Conservation (phyloP, 1,139 yeast genomes). For the Tardiomyces blankii region DNA sequence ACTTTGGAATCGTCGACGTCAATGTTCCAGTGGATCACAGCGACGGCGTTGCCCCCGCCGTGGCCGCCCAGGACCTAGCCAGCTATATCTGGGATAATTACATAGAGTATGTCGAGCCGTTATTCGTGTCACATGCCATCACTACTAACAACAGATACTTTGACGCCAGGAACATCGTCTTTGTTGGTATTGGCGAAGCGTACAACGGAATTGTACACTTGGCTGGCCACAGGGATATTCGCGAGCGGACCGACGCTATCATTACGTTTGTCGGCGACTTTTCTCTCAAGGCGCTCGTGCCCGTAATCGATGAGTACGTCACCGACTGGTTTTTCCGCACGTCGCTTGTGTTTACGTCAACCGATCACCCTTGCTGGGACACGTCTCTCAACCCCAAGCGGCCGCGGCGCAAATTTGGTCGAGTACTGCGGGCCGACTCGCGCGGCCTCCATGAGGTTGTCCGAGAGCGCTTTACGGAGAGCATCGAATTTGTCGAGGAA, state of each 20-base stretch:
- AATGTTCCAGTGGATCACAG: constrained; percentile 43
- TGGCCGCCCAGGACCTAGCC: constrained; percentile 65
- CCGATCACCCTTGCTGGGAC: constrained; percentile 70
- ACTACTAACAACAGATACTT: constrained; percentile 32
- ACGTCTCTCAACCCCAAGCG: constrained; percentile 44
- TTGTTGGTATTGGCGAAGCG: constrained; percentile 86
- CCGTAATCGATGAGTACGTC: constrained; percentile 79
- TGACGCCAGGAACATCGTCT: constrained; percentile 56
- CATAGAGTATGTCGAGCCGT: constrained; percentile 33
- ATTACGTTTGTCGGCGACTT: constrained; percentile 60
- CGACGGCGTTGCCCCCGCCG: constrained; percentile 30
- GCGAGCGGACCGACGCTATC: constrained; percentile 62
- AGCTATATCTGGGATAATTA: constrained; percentile 88
- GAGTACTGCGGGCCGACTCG: constrained; percentile 62
- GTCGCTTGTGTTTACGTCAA: constrained; percentile 70
- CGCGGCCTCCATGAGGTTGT: constrained; percentile 66
- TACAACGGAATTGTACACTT: constrained; percentile 80
- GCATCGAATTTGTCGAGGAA: constrained; percentile 33
- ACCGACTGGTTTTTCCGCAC: constrained; percentile 88
- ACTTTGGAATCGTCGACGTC: constrained; percentile 74
- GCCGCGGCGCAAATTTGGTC: constrained; percentile 84
- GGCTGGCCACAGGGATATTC: constrained; percentile 65
- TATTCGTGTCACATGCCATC: too few relatives aligned
- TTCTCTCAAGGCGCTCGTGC: constrained; percentile 62
- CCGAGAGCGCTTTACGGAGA: constrained; percentile 77